Percentiles rank a stretch among this genome's conserved stretches.
Conservation (phyloP, 768 basidiomycete species). For the Serpula lacrymans region DNA sequence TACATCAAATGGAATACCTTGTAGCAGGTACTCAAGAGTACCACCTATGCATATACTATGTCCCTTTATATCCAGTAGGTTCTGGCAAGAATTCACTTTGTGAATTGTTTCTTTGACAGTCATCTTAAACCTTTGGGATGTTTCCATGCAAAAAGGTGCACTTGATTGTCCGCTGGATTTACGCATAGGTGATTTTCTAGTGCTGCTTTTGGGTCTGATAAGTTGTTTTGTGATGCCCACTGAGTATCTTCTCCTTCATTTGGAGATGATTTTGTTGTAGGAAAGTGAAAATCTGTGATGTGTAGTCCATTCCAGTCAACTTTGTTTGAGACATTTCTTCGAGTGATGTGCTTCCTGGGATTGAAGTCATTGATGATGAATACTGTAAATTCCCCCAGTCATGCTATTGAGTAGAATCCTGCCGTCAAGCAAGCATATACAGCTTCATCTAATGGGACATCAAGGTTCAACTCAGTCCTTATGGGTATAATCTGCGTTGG, state of each 20-base stretch:
- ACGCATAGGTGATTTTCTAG: constrained; percentile 11
- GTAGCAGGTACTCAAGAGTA: constrained; percentile 11
- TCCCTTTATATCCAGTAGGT: constrained; percentile 9
- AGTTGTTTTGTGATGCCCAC: constrained; percentile 10
- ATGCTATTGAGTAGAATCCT: constrained; percentile 11
- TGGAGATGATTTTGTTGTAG: constrained; percentile 3
- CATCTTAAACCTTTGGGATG: not conserved
- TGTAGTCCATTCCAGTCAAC: not conserved
- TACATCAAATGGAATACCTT: constrained; percentile 14
- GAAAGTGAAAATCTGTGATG: constrained; percentile 1
- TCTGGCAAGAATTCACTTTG: constrained; percentile 5
- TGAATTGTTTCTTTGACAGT: constrained; percentile 1
- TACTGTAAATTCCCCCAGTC: constrained; percentile 15
- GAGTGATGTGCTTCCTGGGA: too few relatives aligned
- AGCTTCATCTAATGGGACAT: constrained; percentile 29
- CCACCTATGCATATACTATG: constrained; percentile 20
- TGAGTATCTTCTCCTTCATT: constrained; percentile 8
- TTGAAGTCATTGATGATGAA: too few relatives aligned
- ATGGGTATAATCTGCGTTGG: too few relatives aligned
- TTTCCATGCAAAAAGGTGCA: constrained; percentile 9
- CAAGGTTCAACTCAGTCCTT: constrained; percentile 22
- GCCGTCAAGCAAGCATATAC: constrained; percentile 31
- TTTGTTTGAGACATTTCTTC: too few relatives aligned
- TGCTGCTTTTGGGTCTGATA: constrained; percentile 7
- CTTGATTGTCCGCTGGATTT: constrained; percentile 3